Evolutionary conservation across 176 grass and related monocot species (phyloP).

Genomic region (Guadua angustifolia): DNA sequence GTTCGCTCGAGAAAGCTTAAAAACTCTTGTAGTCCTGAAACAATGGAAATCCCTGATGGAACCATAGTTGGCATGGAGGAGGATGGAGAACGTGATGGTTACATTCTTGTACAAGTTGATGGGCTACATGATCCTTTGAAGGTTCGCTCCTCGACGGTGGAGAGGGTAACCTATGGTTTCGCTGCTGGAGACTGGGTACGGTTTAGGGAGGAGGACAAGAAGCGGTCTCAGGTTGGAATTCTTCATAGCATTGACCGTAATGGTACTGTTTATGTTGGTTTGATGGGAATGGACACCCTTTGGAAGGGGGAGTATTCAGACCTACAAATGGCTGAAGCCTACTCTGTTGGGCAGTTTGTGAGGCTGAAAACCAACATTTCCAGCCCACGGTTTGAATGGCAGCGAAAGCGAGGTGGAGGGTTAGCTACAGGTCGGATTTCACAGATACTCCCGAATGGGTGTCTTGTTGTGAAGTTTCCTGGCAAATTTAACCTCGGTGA

Average conservation of each 20-base stretch:
- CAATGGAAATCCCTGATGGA: constrained; percentile 90
- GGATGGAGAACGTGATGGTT: constrained; percentile 55
- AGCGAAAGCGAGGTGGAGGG: constrained; percentile 58
- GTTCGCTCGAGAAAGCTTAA: constrained; percentile 82
- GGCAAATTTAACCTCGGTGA: constrained; percentile 77
- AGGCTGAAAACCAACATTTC: constrained; percentile 59
- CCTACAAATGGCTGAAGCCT: constrained; percentile 88
- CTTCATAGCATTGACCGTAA: constrained; percentile 76
- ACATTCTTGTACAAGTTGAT: constrained; percentile 80
- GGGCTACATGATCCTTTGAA: constrained; percentile 72
- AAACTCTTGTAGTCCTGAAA: constrained; percentile 68
- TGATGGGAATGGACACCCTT: constrained; percentile 82
- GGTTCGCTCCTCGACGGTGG: constrained; percentile 59
- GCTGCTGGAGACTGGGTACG: constrained; percentile 82
- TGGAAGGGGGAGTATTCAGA: constrained; percentile 78
- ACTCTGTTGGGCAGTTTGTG: constrained; percentile 82
- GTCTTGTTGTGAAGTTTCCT: constrained; percentile 79
- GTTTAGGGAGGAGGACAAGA: constrained; percentile 71
- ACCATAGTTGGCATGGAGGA: constrained; percentile 82
- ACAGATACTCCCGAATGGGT: constrained; percentile 76
- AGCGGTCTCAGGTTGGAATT: constrained; percentile 75
- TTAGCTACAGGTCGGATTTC: constrained; percentile 70
- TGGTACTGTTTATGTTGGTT: constrained; percentile 62
- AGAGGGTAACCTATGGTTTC: constrained; percentile 84
- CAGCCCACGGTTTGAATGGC: constrained; percentile 83